These are phyloP conservation scores for Symbiodinium natans DNA, from an alignment of 73 alveolate genomes.

Conservation along the genomic window DNA sequence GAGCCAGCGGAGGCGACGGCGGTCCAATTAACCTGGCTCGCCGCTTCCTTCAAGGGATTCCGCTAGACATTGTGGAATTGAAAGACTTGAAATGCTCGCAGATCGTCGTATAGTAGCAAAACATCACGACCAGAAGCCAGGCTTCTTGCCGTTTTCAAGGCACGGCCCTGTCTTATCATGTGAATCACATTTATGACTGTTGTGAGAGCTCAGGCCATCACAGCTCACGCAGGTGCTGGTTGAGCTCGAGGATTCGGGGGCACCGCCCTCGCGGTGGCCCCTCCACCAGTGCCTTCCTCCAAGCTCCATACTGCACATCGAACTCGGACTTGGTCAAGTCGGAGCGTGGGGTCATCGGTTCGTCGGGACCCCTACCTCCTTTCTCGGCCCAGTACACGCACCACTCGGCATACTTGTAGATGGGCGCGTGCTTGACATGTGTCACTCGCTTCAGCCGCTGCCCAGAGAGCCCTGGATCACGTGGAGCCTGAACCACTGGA, in stretches of 20 bases:
- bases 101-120: background rate
- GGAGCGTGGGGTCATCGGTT: slow-evolving; percentile 92
- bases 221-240: slow-evolving; percentile 44
- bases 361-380: slow-evolving; percentile 56
- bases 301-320: slow-evolving; percentile 86
- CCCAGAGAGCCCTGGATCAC: background rate
- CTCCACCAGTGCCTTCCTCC: slow-evolving; percentile 85
- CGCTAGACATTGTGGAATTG: background rate
- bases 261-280: slow-evolving; percentile 74
- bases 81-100: no score
- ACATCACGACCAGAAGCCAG: background rate
- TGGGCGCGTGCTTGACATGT: slow-evolving; percentile 85
- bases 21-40: background rate
- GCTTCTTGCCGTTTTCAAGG: background rate
- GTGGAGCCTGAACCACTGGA: background rate
- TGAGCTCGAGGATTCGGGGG: slow-evolving; percentile 10
- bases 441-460: slow-evolving; percentile 71
- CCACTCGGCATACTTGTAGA: slow-evolving; percentile 75
- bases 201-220: background rate
- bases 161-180: background rate
- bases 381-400: slow-evolving; percentile 34
- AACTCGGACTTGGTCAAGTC: slow-evolving; percentile 90
- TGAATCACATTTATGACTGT: no score
- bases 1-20: slow-evolving; percentile 18
- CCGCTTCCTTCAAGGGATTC: background rate